Evolutionary conservation across 495 filamentous ascomycete species (phyloP).

Genomic region (Cudoniella acicularis): DNA sequence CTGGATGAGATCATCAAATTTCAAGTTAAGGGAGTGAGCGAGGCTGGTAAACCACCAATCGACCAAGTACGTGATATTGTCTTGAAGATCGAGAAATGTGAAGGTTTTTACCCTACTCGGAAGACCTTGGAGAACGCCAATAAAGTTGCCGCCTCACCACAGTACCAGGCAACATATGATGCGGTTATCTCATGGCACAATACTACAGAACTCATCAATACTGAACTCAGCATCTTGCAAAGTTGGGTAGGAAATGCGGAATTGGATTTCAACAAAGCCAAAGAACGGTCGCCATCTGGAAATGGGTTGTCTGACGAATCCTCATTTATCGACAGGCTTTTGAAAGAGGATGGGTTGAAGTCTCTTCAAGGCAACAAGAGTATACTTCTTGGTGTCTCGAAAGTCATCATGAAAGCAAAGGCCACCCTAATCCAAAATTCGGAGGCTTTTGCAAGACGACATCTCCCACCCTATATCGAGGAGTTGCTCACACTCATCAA

Average conservation of each 20-base stretch:
- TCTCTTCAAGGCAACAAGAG: constrained; percentile 80
- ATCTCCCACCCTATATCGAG: constrained; percentile 95
- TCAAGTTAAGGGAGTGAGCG: constrained; percentile 87
- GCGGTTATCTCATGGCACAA: constrained; percentile 95
- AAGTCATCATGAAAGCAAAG: constrained; percentile 90
- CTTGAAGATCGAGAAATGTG: constrained; percentile 80
- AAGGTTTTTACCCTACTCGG: constrained; percentile 77
- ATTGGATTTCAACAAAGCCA: constrained; percentile 77
- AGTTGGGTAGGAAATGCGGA: constrained; percentile 96
- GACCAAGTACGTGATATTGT: constrained; percentile 89
- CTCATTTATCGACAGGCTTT: constrained; percentile 92
- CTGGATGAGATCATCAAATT: constrained; percentile 89
- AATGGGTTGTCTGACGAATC: constrained; percentile 79
- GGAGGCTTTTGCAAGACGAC: constrained; percentile 78
- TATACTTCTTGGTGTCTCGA: constrained; percentile 78
- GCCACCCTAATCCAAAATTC: constrained; percentile 85
- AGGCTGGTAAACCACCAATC: constrained; percentile 79
- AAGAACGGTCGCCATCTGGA: constrained; percentile 47
- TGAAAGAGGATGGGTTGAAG: constrained; percentile 93
- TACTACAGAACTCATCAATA: constrained; percentile 96
- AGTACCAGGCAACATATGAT: constrained; percentile 76
- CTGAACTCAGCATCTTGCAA: constrained; percentile 82
- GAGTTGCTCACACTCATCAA: constrained; percentile 93
- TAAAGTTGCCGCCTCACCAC: constrained; percentile 65
- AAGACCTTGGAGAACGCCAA: constrained; percentile 67